These are phyloP conservation scores for Yamadazyma conglobata DNA, from an alignment of 1,139 yeast genomes.

Conservation along the genomic window DNA sequence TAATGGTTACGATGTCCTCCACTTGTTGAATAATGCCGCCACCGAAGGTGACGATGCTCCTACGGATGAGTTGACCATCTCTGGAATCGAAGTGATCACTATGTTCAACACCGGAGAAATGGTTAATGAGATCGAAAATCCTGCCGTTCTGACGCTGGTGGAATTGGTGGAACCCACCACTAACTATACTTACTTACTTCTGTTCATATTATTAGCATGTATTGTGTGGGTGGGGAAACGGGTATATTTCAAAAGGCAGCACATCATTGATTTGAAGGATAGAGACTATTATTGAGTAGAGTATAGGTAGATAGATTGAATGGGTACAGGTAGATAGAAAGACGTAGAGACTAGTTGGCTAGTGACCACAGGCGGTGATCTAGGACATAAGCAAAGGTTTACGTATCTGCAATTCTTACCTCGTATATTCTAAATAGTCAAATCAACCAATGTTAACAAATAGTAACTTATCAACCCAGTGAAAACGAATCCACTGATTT, in stretches of 20 bases:
- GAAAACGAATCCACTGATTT: constrained; percentile 63
- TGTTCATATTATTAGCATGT: constrained; percentile 17
- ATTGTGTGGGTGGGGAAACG: constrained; percentile 15
- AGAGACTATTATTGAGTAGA: constrained; percentile 17
- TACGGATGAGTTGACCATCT: constrained; percentile 27
- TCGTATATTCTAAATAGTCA: constrained; percentile 26
- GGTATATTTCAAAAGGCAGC: constrained; percentile 22
- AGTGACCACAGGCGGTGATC: not conserved
- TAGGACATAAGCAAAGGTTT: not conserved
- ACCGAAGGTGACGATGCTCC: constrained; percentile 42
- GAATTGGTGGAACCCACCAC: constrained; percentile 12
- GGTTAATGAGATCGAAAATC: constrained; percentile 7
- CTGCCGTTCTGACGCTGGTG: constrained; percentile 2
- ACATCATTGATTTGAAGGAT: constrained; percentile 28
- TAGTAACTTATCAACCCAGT: constrained; percentile 59
- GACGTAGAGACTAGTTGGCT: not conserved
- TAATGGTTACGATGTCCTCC: constrained; percentile 37
- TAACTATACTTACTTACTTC: constrained; percentile 17
- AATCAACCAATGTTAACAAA: constrained; percentile 39
- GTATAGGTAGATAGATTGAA: not conserved
- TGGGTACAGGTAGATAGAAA: too few relatives aligned
- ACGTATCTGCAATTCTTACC: too few relatives aligned
- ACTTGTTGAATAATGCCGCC: constrained; percentile 30
- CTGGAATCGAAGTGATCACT: constrained; percentile 21
- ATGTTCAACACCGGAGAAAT: constrained; percentile 11